Evolutionary conservation across 768 basidiomycete genomes (phyloP), one percentile per base, ranked within the genome.

Genomic region (Panellus pusillus): DNA sequence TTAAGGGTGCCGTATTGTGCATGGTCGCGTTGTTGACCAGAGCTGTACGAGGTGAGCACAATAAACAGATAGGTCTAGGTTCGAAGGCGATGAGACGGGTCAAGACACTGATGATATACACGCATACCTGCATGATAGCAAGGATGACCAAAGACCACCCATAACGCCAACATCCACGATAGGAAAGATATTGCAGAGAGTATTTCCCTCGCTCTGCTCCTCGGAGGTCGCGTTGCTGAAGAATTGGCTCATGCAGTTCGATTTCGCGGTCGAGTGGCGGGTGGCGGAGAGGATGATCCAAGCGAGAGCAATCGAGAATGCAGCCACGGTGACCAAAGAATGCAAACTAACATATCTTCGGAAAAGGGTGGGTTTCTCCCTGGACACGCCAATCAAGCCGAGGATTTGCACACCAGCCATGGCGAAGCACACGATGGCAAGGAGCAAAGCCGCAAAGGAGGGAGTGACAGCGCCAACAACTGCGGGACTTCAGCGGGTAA

Each of bases 141-240:
- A 97, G 74, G 14, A 97, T 65, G 9, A 89, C 70, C 94, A 98
- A 6, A 97, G 74, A 8, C 82, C 91, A 17, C 79, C 88, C 93
- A 98, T 95, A 51, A 98, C 73, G 35, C 95, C 95, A 13, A 97
- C 75, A 63, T 91, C 89, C 9, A 92, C 89, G 91, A 93, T 97
- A 5, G 93, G 78, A 66, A 98, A 96, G 50, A 97, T 87, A 43
- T 86, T 76, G 72, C 97, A 99, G 19, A 98, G 77, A 6, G 80
- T 83, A 32, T 84, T 68, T 6, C 84, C 89, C 66, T 92, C 80
- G 35, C 70, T 67, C 45, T 69, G 60, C 54, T 61, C 65, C 12
- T 71, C 69, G 5, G 64, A 32, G 19, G 12, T 45, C 28, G 70
- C 64, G 60, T 72, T 66, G 15, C 74, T 64, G 66, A 85, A 89